Percentiles rank a stretch among this genome's conserved stretches.
Conservation (phyloP, 176 grass and related monocot species). For the Elymus sibiricus region DNA sequence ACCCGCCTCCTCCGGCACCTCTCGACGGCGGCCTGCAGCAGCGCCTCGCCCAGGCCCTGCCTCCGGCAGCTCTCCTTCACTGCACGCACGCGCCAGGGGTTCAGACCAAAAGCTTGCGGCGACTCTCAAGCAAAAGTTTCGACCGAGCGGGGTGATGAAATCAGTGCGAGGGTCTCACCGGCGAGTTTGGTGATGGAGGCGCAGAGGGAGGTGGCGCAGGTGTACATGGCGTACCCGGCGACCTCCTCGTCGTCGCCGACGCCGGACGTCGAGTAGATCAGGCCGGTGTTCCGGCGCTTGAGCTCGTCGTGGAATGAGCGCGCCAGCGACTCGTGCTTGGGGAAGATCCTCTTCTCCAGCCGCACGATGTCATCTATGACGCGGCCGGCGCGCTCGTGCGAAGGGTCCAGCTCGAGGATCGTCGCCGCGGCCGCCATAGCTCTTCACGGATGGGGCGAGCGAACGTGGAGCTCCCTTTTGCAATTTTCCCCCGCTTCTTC, state of each 20-base stretch:
- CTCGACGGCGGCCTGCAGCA: constrained; percentile 62
- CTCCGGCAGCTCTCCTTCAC: constrained; percentile 84
- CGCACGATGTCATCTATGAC: constrained; percentile 64
- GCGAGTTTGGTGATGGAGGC: constrained; percentile 91
- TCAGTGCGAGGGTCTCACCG: constrained; percentile 30
- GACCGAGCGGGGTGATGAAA: background rate
- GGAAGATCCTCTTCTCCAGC: constrained; percentile 76
- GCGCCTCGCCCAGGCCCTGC: constrained; percentile 81
- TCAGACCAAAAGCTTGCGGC: background rate
- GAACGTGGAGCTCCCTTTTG: constrained; percentile 16
- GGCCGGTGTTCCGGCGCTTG: constrained; percentile 64
- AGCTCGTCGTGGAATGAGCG: constrained; percentile 66
- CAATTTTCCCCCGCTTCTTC: background rate
- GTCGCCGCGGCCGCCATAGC: constrained; percentile 18
- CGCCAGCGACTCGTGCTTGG: constrained; percentile 92
- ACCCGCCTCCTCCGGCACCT: constrained; percentile 58
- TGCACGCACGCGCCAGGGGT: background rate
- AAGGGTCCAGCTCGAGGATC: constrained; percentile 59
- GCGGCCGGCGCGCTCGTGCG: constrained; percentile 26
- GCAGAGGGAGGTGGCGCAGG: constrained; percentile 66
- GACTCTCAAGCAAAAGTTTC: background rate
- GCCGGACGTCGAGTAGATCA: constrained; percentile 51
- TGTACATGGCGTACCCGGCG: constrained; percentile 80
- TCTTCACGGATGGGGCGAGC: background rate
- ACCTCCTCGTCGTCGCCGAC: constrained; percentile 24